Evolutionary conservation across 805 yeast genomes (phyloP).

Genomic region (Spathaspora girioi): DNA sequence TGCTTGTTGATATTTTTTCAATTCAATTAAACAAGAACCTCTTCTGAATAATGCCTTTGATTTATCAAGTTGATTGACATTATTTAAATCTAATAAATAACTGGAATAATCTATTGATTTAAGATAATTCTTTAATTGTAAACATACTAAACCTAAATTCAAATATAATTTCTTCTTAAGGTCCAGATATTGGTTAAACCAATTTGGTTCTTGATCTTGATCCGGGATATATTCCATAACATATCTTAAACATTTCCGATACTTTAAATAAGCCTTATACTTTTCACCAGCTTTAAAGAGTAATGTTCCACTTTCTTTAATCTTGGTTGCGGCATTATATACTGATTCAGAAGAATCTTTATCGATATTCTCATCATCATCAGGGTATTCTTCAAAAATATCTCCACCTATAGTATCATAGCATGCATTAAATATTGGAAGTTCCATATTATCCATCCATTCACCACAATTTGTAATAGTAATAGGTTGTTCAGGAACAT

Average conservation of each 20-base stretch:
- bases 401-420: conserved; percentile 65
- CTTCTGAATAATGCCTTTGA: conserved; percentile 61
- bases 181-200: conserved; percentile 46
- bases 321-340: conserved; percentile 46
- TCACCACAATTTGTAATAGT: conserved; percentile 60
- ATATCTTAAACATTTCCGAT: conserved; percentile 62
- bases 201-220: conserved; percentile 54
- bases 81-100: conserved; percentile 51
- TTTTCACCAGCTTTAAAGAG: conserved; percentile 52
- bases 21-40: conserved; percentile 43
- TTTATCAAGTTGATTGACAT: conserved; percentile 32
- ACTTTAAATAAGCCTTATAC: conserved; percentile 57
- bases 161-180: conserved; percentile 51
- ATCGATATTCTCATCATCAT: conserved; percentile 59
- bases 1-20: conserved; percentile 50
- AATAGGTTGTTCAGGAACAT: conserved; percentile 19
- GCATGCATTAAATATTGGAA: conserved; percentile 64
- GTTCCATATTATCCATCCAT: conserved; percentile 50
- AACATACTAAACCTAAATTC: conserved; percentile 55
- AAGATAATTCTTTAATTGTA: conserved; percentile 48
- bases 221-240: conserved; percentile 74
- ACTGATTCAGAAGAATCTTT: conserved; percentile 55
- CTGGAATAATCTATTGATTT: conserved; percentile 52
- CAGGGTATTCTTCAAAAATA: conserved; percentile 72
- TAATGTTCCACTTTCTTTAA: conserved; percentile 65